Percentiles rank a stretch among this genome's conserved stretches.
These are phyloP conservation scores for Cryptococcus wingfieldii DNA, from an alignment of 1,284 basidiomycete genomes.

Conservation along the genomic window DNA sequence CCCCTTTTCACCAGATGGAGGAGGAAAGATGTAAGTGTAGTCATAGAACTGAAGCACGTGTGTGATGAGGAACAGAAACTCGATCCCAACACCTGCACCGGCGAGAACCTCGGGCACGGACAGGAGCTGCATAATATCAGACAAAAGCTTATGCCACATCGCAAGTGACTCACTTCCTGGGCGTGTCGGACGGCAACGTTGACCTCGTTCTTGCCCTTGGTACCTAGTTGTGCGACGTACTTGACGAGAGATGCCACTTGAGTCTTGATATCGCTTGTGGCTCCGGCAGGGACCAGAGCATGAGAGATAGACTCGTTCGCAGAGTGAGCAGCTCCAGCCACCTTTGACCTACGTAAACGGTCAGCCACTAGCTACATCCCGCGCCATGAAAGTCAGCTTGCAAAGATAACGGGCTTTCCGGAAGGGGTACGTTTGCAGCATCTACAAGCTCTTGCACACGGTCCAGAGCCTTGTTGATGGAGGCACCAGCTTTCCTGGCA, in stretches of 20 bases:
- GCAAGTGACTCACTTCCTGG: slow-evolving; percentile 20
- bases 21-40: slow-evolving; percentile 40
- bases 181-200: slow-evolving; percentile 21
- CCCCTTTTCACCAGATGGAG: slow-evolving; percentile 22
- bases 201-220: slow-evolving; percentile 13
- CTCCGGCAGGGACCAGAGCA: slow-evolving; percentile 10
- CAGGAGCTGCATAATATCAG: slow-evolving; percentile 21
- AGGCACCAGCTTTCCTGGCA: slow-evolving; percentile 22
- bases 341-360: neutral
- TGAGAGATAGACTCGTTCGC: slow-evolving; percentile 14
- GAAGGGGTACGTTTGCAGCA: slow-evolving; percentile 38
- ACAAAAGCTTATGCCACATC: neutral
- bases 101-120: slow-evolving; percentile 33
- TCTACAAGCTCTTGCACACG: slow-evolving; percentile 25
- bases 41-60: slow-evolving; percentile 39
- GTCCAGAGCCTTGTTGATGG: slow-evolving; percentile 32
- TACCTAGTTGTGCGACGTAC: slow-evolving; percentile 11
- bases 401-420: slow-evolving; percentile 33
- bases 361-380: neutral
- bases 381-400: slow-evolving; percentile 13
- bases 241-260: no score
- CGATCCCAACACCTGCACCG: slow-evolving; percentile 25
- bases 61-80: slow-evolving; percentile 32
- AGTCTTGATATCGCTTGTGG: slow-evolving; percentile 1
- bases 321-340: neutral